phyloP scores from a whole-genome alignment of 2,329 filamentous ascomycete species.

The Didymellaceae sp. region DNA sequence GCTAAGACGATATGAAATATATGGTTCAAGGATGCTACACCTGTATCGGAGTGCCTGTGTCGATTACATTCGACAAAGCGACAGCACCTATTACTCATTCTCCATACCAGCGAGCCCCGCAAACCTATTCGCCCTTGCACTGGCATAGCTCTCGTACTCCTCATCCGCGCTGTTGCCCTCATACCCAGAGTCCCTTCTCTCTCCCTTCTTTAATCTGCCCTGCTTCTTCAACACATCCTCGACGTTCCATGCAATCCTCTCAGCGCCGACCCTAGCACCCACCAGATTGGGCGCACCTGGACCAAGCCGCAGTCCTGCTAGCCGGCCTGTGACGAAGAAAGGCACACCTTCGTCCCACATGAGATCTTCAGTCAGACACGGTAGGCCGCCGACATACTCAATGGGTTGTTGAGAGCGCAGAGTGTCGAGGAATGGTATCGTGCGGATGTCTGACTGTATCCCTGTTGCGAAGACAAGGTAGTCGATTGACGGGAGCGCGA shows the following conservation, averaged over 20 bases:
- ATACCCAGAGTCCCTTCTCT: constrained; percentile 8
- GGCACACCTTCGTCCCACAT: constrained; percentile 78
- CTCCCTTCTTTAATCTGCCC: constrained; percentile 23
- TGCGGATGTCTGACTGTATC: constrained; percentile 66
- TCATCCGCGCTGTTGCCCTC: constrained; percentile 26
- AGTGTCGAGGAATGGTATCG: constrained; percentile 66
- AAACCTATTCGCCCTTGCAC: constrained; percentile 53
- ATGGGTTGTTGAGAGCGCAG: constrained; percentile 68
- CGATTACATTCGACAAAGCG: too few species aligned
- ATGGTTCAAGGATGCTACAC: too few species aligned
- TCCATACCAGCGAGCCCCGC: constrained; percentile 37
- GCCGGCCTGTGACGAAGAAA: constrained; percentile 71
- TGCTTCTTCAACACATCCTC: constrained; percentile 60
- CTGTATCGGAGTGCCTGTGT: too few species aligned
- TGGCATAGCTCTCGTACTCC: constrained; percentile 42
- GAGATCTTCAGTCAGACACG: constrained; percentile 76
- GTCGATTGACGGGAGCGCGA: constrained; percentile 61
- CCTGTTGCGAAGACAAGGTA: constrained; percentile 81
- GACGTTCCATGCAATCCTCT: constrained; percentile 74
- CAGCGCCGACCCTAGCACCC: constrained; percentile 74
- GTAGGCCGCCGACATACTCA: constrained; percentile 68
- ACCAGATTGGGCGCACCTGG: constrained; percentile 77
- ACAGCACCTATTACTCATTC: neutral
- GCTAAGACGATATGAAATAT: too few species aligned
- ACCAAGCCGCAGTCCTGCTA: constrained; percentile 72